These are phyloP conservation scores for Astrephomene gubernaculifera DNA, from an alignment of 139 green algal species.

Conservation along the genomic window DNA sequence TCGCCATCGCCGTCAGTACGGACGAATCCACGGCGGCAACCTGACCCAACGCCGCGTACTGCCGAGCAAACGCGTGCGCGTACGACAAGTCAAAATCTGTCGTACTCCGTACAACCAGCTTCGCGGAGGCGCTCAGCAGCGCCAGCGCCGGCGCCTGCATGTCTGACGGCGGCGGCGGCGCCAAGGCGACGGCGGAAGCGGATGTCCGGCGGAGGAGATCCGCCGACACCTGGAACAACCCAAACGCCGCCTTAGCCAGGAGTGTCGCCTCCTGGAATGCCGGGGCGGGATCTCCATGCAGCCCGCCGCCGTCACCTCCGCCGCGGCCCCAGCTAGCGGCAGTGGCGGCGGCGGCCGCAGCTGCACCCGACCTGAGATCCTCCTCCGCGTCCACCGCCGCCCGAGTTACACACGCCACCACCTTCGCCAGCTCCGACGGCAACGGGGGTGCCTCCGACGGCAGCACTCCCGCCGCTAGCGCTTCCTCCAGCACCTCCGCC, in stretches of 20 bases:
- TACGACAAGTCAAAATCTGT: background rate
- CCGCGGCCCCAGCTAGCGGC: background rate
- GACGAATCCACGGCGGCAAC: background rate
- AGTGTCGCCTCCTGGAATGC: too few relatives aligned
- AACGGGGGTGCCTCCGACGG: background rate
- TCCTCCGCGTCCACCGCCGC: constrained; percentile 5
- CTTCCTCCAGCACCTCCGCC: background rate
- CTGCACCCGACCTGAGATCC: background rate
- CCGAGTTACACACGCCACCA: background rate
- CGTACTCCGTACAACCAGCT: background rate
- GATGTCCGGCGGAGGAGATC: background rate
- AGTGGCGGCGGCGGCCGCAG: background rate
- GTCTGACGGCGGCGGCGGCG: background rate
- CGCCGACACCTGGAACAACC: constrained; percentile 6
- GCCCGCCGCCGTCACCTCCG: background rate
- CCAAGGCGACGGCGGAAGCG: background rate
- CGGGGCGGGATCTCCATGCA: too few relatives aligned
- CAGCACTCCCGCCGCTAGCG: background rate
- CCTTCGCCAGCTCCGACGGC: background rate
- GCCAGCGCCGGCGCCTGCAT: background rate
- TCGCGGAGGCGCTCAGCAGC: background rate
- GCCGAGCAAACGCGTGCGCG: background rate
- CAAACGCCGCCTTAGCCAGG: background rate
- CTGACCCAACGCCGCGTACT: constrained; percentile 1
- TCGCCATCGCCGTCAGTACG: background rate